phyloP scores from a whole-genome alignment of 2,329 filamentous ascomycete species.

The Phialophora expanda region DNA sequence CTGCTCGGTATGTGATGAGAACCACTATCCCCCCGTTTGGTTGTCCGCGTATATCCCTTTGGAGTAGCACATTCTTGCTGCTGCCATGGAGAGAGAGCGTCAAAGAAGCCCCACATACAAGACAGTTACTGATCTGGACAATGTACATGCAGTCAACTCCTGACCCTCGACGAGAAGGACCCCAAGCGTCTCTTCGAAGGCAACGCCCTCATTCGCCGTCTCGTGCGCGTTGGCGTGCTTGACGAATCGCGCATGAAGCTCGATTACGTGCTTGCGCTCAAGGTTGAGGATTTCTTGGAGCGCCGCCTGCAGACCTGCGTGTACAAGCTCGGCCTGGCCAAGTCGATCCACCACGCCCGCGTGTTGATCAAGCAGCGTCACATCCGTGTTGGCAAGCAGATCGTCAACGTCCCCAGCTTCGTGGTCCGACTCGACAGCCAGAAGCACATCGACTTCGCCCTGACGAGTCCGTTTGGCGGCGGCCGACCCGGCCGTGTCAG shows the following conservation, averaged over 20 bases:
- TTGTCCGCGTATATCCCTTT: background rate
- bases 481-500: constrained; percentile 96
- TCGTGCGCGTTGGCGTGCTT: constrained; percentile 98
- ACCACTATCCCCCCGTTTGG: constrained; percentile 4
- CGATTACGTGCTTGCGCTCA: constrained; percentile 99
- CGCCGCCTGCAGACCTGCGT: constrained; percentile 99
- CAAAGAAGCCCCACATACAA: no score
- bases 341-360: constrained; percentile 99
- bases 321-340: constrained; percentile 99
- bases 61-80: no score
- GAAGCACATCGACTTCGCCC: constrained; percentile 99
- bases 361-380: constrained; percentile 99
- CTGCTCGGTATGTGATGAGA: constrained; percentile 80
- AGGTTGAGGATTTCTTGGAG: constrained; percentile 99
- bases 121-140: constrained; percentile 32
- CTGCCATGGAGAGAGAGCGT: background rate
- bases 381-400: constrained; percentile 99
- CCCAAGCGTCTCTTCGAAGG: constrained; percentile 99
- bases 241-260: constrained; percentile 99
- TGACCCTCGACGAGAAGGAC: constrained; percentile 99
- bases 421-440: constrained; percentile 99
- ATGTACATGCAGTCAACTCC: constrained; percentile 77
- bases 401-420: constrained; percentile 99
- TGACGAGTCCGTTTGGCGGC: constrained; percentile 96
- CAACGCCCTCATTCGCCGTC: constrained; percentile 99